phyloP scores from a whole-genome alignment of 2,329 filamentous ascomycete genomes.

The Colletotrichum falcatum region DNA sequence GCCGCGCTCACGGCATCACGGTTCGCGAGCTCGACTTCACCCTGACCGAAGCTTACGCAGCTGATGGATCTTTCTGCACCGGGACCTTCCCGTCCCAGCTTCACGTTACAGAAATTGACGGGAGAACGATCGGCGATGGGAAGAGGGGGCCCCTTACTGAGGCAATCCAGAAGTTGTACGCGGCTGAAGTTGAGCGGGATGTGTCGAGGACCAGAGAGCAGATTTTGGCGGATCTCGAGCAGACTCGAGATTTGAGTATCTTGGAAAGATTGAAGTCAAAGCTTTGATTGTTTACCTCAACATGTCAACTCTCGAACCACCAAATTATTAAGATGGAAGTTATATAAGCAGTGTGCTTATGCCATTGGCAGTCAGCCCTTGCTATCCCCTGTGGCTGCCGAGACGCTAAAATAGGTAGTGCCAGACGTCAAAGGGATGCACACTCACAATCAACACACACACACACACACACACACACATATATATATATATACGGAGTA shows the following conservation, averaged over 20 bases:
- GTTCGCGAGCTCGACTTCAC: conserved; percentile 48
- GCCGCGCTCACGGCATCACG: conserved; percentile 44
- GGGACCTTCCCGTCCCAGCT: conserved; percentile 48
- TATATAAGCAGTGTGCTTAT: too few relatives aligned
- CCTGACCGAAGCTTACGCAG: conserved; percentile 46
- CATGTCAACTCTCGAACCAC: not conserved
- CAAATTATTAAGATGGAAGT: too few relatives aligned
- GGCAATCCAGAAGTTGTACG: conserved; percentile 44
- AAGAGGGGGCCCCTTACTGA: conserved; percentile 44
- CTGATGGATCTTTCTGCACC: conserved; percentile 49
- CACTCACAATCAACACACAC: too few relatives aligned
- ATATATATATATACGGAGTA: too few relatives aligned
- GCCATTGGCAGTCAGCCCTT: too few relatives aligned
- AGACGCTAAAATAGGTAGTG: too few relatives aligned
- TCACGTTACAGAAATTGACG: conserved; percentile 46
- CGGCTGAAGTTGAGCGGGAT: conserved; percentile 43
- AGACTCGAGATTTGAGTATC: conserved; percentile 44
- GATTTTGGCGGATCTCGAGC: conserved; percentile 44
- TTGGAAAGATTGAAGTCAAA: conserved; percentile 14
- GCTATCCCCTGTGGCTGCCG: too few relatives aligned
- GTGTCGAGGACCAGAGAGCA: conserved; percentile 43
- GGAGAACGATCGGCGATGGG: conserved; percentile 44
- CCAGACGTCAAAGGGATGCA: too few relatives aligned
- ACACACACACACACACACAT: too few relatives aligned
- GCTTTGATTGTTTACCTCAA: not conserved